Evolutionary conservation across 257 asterid genomes (phyloP), one percentile per base, ranked within the genome.

Genomic region (Solanum megistacrolobum): DNA sequence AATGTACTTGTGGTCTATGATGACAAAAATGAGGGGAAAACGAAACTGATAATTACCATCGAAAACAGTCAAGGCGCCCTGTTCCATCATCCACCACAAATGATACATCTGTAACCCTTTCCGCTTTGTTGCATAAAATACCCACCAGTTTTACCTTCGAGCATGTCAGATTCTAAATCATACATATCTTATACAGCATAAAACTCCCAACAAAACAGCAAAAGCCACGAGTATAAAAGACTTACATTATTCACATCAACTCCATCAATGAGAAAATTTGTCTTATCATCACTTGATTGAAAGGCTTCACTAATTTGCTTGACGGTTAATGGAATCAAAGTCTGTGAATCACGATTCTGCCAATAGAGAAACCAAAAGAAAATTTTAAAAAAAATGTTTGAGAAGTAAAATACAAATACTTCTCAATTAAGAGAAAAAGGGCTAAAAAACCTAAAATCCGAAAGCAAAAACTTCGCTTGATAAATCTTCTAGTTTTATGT

Each of bases 41-140:
- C 2, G 12, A 31, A 82, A 48, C 69, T 82, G 43, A 29, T 3
- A 14, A 25, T 65, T 87, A 95, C 99, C 98, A 97, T 94, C 96
- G 89, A 43, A 75, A 91, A 90, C 98, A 97, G 83, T 91, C 92
- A 48, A 96, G 87, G 62, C 98, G 93, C 25, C 99, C 98, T 58
- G 98, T 95, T 84, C 98, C 98, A 92, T 97, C 99, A 91, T 97
- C 98, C 74, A 97, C 90, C 79, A 91, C 90, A 73, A 97, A 96
- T 23, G 95, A 87, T 89, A 96, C 90, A 84, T 94, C 98, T 86
- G 98, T 95, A 71, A 92, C 88, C 88, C 92, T 91, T 76, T 93
- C 98, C n/a, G 89, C 46, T 92, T 93, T 97, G 81, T 92, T 93
- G 69, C 23, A 75, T 83, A 95, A 12, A 89, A 93, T 88, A 16